A percentile compares a stretch with the other conserved stretches of the same genome.
phyloP scores from a whole-genome alignment of 2,329 filamentous ascomycete species.

The Aspergillus latus region DNA sequence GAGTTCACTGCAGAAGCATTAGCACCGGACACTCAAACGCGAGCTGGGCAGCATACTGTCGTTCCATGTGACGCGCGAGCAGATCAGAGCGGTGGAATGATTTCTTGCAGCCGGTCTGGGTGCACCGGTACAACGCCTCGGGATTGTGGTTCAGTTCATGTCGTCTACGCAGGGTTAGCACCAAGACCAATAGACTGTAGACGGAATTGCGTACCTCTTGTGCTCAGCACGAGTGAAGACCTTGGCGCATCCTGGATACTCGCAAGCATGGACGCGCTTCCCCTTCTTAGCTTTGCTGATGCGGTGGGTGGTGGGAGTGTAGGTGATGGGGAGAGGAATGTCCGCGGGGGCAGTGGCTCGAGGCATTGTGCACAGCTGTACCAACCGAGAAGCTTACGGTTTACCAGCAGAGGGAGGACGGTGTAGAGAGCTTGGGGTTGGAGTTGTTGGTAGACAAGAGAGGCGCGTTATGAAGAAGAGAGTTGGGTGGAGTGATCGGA shows the following conservation, averaged over 20 bases:
- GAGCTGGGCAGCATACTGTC: conserved; percentile 40
- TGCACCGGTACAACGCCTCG: conserved; percentile 47
- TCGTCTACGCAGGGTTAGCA: conserved; percentile 33
- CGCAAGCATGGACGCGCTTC: conserved; percentile 51
- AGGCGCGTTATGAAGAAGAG: conserved; percentile 12
- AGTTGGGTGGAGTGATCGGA: conserved; percentile 21
- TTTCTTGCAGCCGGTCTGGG: conserved; percentile 46
- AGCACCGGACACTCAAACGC: neutral
- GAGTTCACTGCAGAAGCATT: conserved; percentile 29
- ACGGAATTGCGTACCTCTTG: conserved; percentile 33
- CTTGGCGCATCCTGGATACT: conserved; percentile 51
- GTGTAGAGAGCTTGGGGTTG: conserved; percentile 1
- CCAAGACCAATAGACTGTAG: neutral
- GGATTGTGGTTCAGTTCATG: conserved; percentile 54
- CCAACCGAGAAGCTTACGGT: neutral
- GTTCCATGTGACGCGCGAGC: conserved; percentile 50
- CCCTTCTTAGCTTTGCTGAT: conserved; percentile 55
- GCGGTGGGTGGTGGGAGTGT: conserved; percentile 51
- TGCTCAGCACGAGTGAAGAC: conserved; percentile 54
- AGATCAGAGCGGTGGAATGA: conserved; percentile 51
- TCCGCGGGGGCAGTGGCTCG: conserved; percentile 30
- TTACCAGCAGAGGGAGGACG: conserved; percentile 16
- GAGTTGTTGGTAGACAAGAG: neutral
- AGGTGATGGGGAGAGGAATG: conserved; percentile 40
- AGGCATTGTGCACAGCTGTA: conserved; percentile 25